Evolutionary conservation across 129 eudicot species (phyloP), one percentile per base, ranked within the genome.

Genomic region (Sambucus nigra): DNA sequence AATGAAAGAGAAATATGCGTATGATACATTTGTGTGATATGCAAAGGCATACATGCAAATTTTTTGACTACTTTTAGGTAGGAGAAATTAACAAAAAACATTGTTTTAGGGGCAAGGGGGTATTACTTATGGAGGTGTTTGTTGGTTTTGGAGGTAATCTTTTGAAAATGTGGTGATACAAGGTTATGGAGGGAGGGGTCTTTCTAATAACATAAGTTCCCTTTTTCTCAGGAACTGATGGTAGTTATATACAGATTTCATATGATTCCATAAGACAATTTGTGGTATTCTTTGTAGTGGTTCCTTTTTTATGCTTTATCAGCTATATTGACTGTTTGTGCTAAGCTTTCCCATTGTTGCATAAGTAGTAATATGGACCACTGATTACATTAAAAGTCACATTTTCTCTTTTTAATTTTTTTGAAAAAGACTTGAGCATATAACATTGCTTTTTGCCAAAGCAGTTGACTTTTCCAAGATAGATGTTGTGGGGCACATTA

Each of bases 11-110:
- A n/a, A n/a, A n/a, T n/a, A n/a, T n/a, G n/a, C n/a, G n/a, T n/a
- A n/a, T n/a, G n/a, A n/a, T n/a, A n/a, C n/a, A n/a, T 38, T 46
- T 41, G 54, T 40, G 22, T 47, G 35, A 22, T 39, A 55, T 69
- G 76, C 76, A 61, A 72, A 77, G 64, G 79, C 76, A 55, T 59
- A 38, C 55, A 31, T 72, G 73, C 68, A 59, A 68, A 42, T 39
- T 61, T 65, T 59, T 70, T 54, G 49, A 20, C 28, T 57, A 40
- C 17, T 40, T 13, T 46, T 51, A 58, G 69, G 76, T 69, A 47
- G 60, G 65, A 48, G 33, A 59, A 63, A 28, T 25, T 26, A 42
- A 44, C 50, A 23, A 13, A 63, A 15, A 32, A 48, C 14, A 1
- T 19, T 53, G 69, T 25, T 29, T 53, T 25, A 16, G 54, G 29